A percentile compares a stretch with the other conserved stretches of the same genome.
These are phyloP conservation scores for Fusarium bulbicola DNA, from an alignment of 2,329 filamentous ascomycete species.

Conservation along the genomic window DNA sequence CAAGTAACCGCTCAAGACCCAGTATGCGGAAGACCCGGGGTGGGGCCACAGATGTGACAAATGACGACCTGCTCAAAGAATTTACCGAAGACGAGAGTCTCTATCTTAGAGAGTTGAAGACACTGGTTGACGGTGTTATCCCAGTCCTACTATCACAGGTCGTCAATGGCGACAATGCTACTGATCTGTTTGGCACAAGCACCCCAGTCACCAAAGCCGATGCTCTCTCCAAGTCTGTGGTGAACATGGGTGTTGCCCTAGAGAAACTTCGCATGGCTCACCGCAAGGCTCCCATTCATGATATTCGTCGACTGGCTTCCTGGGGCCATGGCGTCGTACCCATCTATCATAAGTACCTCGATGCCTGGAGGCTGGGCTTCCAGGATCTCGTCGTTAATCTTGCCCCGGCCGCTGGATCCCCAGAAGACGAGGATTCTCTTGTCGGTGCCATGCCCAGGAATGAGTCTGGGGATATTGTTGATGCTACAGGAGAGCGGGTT, in stretches of 20 bases:
- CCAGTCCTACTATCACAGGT: conserved; percentile 90
- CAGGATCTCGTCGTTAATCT: conserved; percentile 95
- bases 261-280: conserved; percentile 86
- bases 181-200: conserved; percentile 72
- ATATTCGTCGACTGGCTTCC: conserved; percentile 74
- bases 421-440: conserved; percentile 68
- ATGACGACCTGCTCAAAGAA: conserved; percentile 80
- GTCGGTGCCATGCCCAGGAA: conserved; percentile 68
- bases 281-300: conserved; percentile 78
- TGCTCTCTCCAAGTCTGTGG: conserved; percentile 82
- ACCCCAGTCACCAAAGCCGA: conserved; percentile 62
- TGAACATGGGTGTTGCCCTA: conserved; percentile 91
- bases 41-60: conserved; percentile 71
- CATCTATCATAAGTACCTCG: conserved; percentile 86
- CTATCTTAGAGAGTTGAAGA: conserved; percentile 91
- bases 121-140: conserved; percentile 92
- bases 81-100: conserved; percentile 85
- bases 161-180: conserved; percentile 72
- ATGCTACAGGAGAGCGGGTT: conserved; percentile 85
- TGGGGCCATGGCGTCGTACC: conserved; percentile 85
- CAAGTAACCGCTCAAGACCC: conserved; percentile 77
- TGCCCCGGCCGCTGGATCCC: conserved; percentile 67
- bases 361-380: conserved; percentile 91
- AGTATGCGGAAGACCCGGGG: conserved; percentile 80
- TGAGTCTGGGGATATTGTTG: conserved; percentile 71